These are phyloP conservation scores for Penicillium occitanis DNA, from an alignment of 2,329 filamentous ascomycete species.

Conservation along the genomic window DNA sequence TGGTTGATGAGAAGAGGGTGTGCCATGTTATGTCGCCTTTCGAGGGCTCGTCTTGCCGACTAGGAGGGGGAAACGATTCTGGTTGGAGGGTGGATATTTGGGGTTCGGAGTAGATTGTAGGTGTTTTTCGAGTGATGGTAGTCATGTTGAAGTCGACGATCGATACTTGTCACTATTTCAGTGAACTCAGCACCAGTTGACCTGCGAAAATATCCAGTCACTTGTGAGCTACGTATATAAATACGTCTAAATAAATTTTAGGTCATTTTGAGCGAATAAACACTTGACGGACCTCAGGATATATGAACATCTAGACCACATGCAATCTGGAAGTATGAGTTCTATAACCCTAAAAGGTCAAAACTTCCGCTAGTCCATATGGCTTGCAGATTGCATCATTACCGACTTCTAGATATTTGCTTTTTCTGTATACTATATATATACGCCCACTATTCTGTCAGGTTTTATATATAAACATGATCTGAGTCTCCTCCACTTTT, in stretches of 20 bases:
- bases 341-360: background rate
- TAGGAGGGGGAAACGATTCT: background rate
- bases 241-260: background rate
- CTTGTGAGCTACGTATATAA: background rate
- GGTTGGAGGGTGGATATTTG: background rate
- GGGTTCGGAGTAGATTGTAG: background rate
- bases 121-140: background rate
- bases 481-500: background rate
- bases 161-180: background rate
- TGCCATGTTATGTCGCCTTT: conserved; percentile 2
- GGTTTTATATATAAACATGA: no score
- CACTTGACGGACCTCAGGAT: background rate
- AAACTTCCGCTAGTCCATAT: background rate
- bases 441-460: background rate
- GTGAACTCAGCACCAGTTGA: no score
- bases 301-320: background rate
- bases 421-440: background rate
- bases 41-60: background rate
- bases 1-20: conserved; percentile 11
- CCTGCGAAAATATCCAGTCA: no score
- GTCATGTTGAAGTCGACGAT: background rate
- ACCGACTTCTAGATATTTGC: background rate
- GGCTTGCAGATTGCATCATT: background rate
- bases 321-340: background rate
- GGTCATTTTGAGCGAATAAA: background rate